Conservation (phyloP, 2,329 filamentous ascomycete species). For the Camptophora hylomeconis region DNA sequence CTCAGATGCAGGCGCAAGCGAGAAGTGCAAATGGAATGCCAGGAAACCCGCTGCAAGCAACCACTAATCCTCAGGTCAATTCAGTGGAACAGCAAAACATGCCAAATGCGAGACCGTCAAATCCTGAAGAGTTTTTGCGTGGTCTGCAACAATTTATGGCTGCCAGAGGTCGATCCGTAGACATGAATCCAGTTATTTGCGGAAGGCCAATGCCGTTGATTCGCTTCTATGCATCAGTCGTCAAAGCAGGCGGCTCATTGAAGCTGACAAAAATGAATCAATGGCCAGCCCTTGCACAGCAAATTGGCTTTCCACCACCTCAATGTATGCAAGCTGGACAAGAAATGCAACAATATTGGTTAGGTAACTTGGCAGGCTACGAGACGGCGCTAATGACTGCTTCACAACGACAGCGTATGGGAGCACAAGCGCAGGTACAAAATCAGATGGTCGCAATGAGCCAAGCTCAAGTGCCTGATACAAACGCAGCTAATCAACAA, state of each 20-base stretch:
- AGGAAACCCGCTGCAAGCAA: slow-evolving; percentile 26
- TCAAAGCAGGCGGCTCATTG: slow-evolving; percentile 65
- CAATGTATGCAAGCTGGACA: slow-evolving; percentile 54
- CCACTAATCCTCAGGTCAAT: slow-evolving; percentile 1
- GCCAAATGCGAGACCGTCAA: slow-evolving; percentile 24
- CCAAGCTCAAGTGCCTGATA: slow-evolving; percentile 23
- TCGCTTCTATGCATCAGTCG: slow-evolving; percentile 63
- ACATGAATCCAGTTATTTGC: slow-evolving; percentile 59
- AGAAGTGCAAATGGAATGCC: slow-evolving; percentile 24
- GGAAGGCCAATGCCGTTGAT: slow-evolving; percentile 64
- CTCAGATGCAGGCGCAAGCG: slow-evolving; percentile 19
- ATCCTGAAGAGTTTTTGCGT: slow-evolving; percentile 59
- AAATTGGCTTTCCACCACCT: slow-evolving; percentile 43
- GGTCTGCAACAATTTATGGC: slow-evolving; percentile 68
- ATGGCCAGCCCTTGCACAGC: slow-evolving; percentile 61
- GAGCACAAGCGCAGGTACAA: slow-evolving; percentile 29
- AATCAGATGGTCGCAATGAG: slow-evolving; percentile 25
- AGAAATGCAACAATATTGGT: slow-evolving; percentile 60
- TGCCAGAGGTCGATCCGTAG: slow-evolving; percentile 57
- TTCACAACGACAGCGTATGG: slow-evolving; percentile 30
- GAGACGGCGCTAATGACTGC: slow-evolving; percentile 42
- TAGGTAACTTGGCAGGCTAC: slow-evolving; percentile 60
- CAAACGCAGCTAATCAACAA: slow-evolving; percentile 10
- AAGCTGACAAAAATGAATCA: slow-evolving; percentile 54
- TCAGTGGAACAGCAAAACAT: neutral